Conservation (phyloP, 768 basidiomycete genomes). For the Lentinula guzmanii region DNA sequence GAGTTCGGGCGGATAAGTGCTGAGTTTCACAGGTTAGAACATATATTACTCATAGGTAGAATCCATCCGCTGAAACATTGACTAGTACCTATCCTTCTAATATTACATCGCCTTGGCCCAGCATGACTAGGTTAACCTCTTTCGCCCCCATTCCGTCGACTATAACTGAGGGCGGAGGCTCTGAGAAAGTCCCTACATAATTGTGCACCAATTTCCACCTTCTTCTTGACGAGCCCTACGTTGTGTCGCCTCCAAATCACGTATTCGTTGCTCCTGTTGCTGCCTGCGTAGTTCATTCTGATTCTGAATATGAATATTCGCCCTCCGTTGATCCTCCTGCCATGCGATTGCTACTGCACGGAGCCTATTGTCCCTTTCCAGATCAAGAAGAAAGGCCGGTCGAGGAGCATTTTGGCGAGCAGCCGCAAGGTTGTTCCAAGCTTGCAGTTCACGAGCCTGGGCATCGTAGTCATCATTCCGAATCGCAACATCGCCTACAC, state of each 20-base stretch:
- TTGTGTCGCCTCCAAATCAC: background rate
- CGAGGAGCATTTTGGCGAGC: background rate
- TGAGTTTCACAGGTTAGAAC: too few species aligned
- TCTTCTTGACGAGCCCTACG: background rate
- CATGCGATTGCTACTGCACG: background rate
- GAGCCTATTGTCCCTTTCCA: background rate
- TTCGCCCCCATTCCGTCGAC: slow-evolving; percentile 24
- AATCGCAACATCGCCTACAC: slow-evolving; percentile 11
- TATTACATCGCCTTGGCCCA: too few species aligned
- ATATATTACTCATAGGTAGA: too few species aligned
- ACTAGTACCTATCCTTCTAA: too few species aligned
- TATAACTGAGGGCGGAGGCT: slow-evolving; percentile 60
- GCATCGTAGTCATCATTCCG: slow-evolving; percentile 1
- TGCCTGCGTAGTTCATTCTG: background rate
- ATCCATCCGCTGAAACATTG: too few species aligned
- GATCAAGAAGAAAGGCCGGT: background rate
- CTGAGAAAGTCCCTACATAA: slow-evolving; percentile 33
- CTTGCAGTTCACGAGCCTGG: background rate
- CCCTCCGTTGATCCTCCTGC: background rate
- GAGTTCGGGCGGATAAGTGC: slow-evolving; percentile 7
- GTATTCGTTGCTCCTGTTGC: background rate
- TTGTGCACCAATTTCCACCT: slow-evolving; percentile 3
- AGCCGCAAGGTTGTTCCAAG: background rate
- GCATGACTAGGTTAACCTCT: too few species aligned
- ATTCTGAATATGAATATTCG: too few species aligned